phyloP scores from a whole-genome alignment of 1,139 yeast genomes.

The Saccharomyces hybrid region DNA sequence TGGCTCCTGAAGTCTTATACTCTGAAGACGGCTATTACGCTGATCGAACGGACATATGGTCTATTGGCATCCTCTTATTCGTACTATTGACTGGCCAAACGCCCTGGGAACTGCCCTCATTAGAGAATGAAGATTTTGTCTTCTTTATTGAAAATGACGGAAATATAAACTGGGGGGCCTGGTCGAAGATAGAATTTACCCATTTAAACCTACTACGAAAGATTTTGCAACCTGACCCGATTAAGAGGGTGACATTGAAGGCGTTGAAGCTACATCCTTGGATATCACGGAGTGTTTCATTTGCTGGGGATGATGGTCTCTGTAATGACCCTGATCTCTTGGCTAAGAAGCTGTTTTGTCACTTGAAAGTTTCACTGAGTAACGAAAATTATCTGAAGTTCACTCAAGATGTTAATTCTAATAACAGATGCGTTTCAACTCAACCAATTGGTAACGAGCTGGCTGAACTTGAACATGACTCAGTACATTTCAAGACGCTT shows the following conservation, averaged over 20 bases:
- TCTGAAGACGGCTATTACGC: constrained; percentile 43
- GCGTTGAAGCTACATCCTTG: constrained; percentile 45
- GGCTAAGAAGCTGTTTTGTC: constrained; percentile 38
- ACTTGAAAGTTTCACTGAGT: constrained; percentile 41
- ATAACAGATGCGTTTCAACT: constrained; percentile 17
- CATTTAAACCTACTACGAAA: constrained; percentile 46
- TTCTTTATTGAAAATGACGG: constrained; percentile 40
- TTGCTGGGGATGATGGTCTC: constrained; percentile 38
- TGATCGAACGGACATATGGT: constrained; percentile 53
- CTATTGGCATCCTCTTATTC: constrained; percentile 53
- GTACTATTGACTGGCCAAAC: constrained; percentile 55
- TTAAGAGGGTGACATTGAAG: constrained; percentile 36
- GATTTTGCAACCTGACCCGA: constrained; percentile 42
- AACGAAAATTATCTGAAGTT: constrained; percentile 36
- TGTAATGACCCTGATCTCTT: constrained; percentile 44
- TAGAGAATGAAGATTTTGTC: constrained; percentile 42
- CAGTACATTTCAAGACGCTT: constrained; percentile 6
- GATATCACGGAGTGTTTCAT: constrained; percentile 38
- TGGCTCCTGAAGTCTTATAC: constrained; percentile 58
- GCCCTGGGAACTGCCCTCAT: constrained; percentile 58
- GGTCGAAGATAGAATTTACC: constrained; percentile 44
- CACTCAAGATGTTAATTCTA: constrained; percentile 19
- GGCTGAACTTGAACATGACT: constrained; percentile 22
- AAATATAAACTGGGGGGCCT: constrained; percentile 40
- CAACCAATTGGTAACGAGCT: constrained; percentile 24